These are phyloP conservation scores for Debaryomyces subglobosus DNA, from an alignment of 1,139 yeast species.

Conservation along the genomic window DNA sequence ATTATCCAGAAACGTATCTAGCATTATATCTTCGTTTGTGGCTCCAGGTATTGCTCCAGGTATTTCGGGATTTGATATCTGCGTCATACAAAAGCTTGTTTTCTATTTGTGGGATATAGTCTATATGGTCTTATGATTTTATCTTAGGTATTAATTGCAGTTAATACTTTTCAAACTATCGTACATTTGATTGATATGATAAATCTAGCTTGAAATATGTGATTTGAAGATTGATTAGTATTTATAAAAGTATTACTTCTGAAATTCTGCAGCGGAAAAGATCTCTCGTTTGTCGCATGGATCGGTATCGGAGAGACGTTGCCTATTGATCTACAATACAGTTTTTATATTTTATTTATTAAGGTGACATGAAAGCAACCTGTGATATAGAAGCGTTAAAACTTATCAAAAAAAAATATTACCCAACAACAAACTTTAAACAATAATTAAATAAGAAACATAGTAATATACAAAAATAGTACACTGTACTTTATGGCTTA, in stretches of 20 bases:
- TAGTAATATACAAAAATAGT: constrained; percentile 2
- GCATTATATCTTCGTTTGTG: constrained; percentile 2
- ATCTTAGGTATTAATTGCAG: background rate
- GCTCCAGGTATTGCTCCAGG: background rate
- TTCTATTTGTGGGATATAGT: background rate
- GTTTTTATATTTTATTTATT: background rate
- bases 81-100: background rate
- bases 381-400: constrained; percentile 2
- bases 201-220: background rate
- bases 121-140: background rate
- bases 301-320: background rate
- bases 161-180: background rate
- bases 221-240: background rate
- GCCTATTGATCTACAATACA: background rate
- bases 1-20: background rate
- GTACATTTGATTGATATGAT: background rate
- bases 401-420: constrained; percentile 5
- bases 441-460: constrained; percentile 2
- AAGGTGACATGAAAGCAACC: background rate
- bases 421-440: constrained; percentile 7
- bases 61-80: background rate
- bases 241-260: background rate
- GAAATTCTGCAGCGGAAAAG: too few relatives aligned
- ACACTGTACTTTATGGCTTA: constrained; percentile 29
- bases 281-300: background rate